phyloP scores from a whole-genome alignment of 768 basidiomycete species.

The Phanerochaete carnosa region DNA sequence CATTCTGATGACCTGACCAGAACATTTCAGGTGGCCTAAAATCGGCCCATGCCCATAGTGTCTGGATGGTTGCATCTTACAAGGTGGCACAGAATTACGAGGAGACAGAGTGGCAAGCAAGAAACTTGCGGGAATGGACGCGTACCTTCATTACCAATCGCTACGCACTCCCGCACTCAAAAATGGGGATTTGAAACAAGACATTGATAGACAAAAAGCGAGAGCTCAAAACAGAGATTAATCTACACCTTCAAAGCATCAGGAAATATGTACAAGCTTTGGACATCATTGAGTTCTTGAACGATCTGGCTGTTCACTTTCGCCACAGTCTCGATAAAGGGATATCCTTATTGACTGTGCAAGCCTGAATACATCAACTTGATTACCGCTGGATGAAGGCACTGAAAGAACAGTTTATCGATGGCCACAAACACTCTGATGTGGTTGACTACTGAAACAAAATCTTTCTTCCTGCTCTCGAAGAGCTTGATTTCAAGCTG shows the following conservation, averaged over 20 bases:
- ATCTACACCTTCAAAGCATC: background rate
- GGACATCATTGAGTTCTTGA: background rate
- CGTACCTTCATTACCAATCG: too few species aligned
- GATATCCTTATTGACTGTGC: background rate
- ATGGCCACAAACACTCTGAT: slow-evolving; percentile 16
- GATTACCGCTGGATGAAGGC: slow-evolving; percentile 4
- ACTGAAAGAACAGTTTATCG: slow-evolving; percentile 12
- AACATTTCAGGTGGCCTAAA: too few species aligned
- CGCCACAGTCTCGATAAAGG: background rate
- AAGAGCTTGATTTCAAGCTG: background rate
- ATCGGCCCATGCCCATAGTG: too few species aligned
- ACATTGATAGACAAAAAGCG: too few species aligned
- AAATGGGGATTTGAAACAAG: too few species aligned
- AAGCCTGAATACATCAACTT: slow-evolving; percentile 9
- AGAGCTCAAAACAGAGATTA: background rate
- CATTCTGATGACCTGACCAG: too few species aligned
- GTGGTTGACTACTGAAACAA: slow-evolving; percentile 9
- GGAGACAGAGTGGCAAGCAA: too few species aligned
- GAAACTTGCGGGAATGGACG: too few species aligned
- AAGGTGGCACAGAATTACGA: too few species aligned
- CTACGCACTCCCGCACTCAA: too few species aligned
- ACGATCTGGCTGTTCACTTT: background rate
- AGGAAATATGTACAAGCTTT: background rate
- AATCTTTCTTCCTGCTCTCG: slow-evolving; percentile 14
- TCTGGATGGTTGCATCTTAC: too few species aligned